Evolutionary conservation across 2,329 filamentous ascomycete genomes (phyloP), one percentile per base, ranked within the genome.

Genomic region (Gyromitra esculenta): DNA sequence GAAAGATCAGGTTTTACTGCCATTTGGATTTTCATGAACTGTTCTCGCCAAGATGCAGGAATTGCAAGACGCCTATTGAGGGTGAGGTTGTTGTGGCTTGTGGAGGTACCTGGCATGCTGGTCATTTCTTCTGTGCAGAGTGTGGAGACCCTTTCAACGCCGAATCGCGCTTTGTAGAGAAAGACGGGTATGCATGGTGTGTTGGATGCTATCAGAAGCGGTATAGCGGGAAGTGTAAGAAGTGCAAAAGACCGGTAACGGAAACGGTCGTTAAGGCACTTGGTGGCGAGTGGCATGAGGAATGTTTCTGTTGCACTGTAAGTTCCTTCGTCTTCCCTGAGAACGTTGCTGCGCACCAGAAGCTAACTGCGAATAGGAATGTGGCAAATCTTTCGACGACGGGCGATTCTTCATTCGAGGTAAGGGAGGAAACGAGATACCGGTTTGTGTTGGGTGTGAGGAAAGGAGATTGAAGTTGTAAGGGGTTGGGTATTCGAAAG

Each of bases 61-160:
- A 92, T 83, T 99, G 96, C 88, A 94, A 92, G 83, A 99, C 96
- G 6, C 95, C 96, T 2, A 99, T 99, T 81, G 90, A 98, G 80
- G 94, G 94, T 54, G 94, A 98, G 84, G 93, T 98, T 80, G 91
- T 97, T 41, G 91, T 97, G 13, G 96, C 96, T 0, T 93, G 97
- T 73, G 96, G 96, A 0, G 89, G 91, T n/a, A 94, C 97, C 84
- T 99, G 93, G 92, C 96, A 99, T 83, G 92, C 92, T 68, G 96
- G 96, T 0, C 96, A 99, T 85, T 99, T 99, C 85, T 99, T 99
- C 88, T 99, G 96, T 82, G 96, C 96, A 54, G 94, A 99, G 86
- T 99, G 96, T 83, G 96, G 96, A 80, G 95, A 99, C 85, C 80
- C 80, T 8, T 81, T 81, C 60, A 76, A 78, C 50, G 63, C 80